These are phyloP conservation scores for Salicornia ramosissima DNA, from an alignment of 148 eudicot species.

Conservation along the genomic window DNA sequence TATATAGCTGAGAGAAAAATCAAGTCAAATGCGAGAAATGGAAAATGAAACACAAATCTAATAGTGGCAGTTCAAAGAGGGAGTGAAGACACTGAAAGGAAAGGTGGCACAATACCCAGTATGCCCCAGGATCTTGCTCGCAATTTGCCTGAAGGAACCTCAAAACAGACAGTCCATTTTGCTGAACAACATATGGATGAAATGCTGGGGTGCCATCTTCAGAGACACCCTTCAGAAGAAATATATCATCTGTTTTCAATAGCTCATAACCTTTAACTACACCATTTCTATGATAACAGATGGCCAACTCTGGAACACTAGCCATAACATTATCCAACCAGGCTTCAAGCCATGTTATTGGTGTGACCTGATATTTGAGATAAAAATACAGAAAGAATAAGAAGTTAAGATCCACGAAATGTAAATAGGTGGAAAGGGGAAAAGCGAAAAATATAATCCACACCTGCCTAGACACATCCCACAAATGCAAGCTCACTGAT, in stretches of 20 bases:
- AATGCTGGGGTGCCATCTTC: slow-evolving; percentile 97
- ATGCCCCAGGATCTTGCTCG: slow-evolving; percentile 99
- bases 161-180: slow-evolving; percentile 91
- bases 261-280: slow-evolving; percentile 99
- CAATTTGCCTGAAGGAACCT: slow-evolving; percentile 95
- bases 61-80: not conserved
- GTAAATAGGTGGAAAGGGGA: not conserved
- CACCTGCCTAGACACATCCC: slow-evolving; percentile 98
- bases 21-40: not conserved
- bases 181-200: slow-evolving; percentile 87
- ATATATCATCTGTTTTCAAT: slow-evolving; percentile 86
- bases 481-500: slow-evolving; percentile 94
- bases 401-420: slow-evolving; percentile 4
- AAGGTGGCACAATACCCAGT: slow-evolving; percentile 56
- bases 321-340: slow-evolving; percentile 99
- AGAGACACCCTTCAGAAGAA: slow-evolving; percentile 74
- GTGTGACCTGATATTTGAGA: slow-evolving; percentile 55
- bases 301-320: slow-evolving; percentile 95
- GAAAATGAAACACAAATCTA: not conserved
- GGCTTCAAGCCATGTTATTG: slow-evolving; percentile 97
- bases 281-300: slow-evolving; percentile 92
- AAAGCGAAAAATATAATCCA: not conserved
- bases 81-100: slow-evolving; percentile 2
- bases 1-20: slow-evolving; percentile 56
- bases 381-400: slow-evolving; percentile 6